These are phyloP conservation scores for Rhodomyrtus psidioides DNA, from an alignment of 441 rosid genomes.

Conservation along the genomic window DNA sequence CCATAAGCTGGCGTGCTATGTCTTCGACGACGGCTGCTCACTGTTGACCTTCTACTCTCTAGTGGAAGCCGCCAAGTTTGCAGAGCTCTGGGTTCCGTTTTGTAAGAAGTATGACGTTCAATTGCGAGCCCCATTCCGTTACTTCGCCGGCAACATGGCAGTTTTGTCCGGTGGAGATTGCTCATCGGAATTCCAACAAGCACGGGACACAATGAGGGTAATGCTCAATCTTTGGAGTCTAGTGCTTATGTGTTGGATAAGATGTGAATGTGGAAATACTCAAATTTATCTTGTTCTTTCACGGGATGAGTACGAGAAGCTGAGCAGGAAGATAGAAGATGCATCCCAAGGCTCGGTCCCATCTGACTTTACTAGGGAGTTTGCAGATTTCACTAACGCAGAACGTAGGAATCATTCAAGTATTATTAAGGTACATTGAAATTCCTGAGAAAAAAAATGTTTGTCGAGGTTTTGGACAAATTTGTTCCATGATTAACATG, in stretches of 20 bases:
- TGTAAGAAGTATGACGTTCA: slow-evolving; percentile 52
- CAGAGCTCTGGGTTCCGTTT: slow-evolving; percentile 71
- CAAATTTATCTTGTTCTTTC: background rate
- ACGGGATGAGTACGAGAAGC: slow-evolving; percentile 46
- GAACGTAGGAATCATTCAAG: slow-evolving; percentile 45
- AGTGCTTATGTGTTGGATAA: background rate
- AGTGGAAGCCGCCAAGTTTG: slow-evolving; percentile 50
- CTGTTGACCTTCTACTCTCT: slow-evolving; percentile 46
- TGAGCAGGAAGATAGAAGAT: slow-evolving; percentile 30
- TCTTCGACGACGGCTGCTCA: slow-evolving; percentile 79
- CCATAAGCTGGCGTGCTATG: slow-evolving; percentile 63
- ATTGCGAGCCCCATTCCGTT: slow-evolving; percentile 70
- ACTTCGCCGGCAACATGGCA: slow-evolving; percentile 20
- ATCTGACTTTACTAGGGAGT: slow-evolving; percentile 18
- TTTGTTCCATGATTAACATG: background rate
- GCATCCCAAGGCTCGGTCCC: slow-evolving; percentile 12
- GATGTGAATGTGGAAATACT: background rate
- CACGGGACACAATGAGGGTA: slow-evolving; percentile 46
- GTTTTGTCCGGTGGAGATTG: background rate
- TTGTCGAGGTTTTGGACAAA: background rate
- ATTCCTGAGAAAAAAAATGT: background rate
- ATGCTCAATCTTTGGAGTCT: background rate
- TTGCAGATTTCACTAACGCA: slow-evolving; percentile 26
- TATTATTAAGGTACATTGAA: slow-evolving; percentile 42
- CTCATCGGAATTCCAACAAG: slow-evolving; percentile 31